Percentiles rank a stretch among this genome's conserved stretches.
Evolutionary conservation across 345 rosid species (phyloP).

Genomic region (Heritiera fomes): DNA sequence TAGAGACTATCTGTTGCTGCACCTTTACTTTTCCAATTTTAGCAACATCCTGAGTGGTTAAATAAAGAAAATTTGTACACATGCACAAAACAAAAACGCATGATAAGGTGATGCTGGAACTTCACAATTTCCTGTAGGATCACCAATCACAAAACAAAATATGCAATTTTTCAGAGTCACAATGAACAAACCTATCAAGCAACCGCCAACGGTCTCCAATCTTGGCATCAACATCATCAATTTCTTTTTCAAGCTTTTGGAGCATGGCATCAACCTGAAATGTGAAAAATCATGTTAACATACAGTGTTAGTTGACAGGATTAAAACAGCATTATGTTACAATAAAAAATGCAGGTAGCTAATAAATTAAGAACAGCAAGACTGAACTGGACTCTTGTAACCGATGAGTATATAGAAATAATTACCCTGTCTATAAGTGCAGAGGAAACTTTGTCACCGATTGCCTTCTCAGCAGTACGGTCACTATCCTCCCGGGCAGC

Average conservation of each 20-base stretch:
- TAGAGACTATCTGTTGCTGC: background rate
- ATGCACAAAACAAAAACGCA: background rate
- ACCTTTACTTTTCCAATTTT: background rate
- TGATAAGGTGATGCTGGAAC: background rate
- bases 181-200: conserved; percentile 72
- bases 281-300: conserved; percentile 21
- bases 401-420: conserved; percentile 5
- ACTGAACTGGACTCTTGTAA: background rate
- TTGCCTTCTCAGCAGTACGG: conserved; percentile 56
- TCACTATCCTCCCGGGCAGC: conserved; percentile 87
- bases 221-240: conserved; percentile 94
- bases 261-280: conserved; percentile 92
- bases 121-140: conserved; percentile 14
- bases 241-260: conserved; percentile 94
- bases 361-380: background rate
- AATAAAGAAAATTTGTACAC: background rate
- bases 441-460: conserved; percentile 78
- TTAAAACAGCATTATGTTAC: background rate
- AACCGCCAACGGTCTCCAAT: conserved; percentile 92
- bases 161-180: conserved; percentile 8
- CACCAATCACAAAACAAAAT: background rate
- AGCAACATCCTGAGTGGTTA: background rate
- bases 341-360: background rate
- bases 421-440: conserved; percentile 74
- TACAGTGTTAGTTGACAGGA: conserved; percentile 3